Evolutionary conservation across 148 eudicot species (phyloP).

Genomic region (Diospyros kaki): DNA sequence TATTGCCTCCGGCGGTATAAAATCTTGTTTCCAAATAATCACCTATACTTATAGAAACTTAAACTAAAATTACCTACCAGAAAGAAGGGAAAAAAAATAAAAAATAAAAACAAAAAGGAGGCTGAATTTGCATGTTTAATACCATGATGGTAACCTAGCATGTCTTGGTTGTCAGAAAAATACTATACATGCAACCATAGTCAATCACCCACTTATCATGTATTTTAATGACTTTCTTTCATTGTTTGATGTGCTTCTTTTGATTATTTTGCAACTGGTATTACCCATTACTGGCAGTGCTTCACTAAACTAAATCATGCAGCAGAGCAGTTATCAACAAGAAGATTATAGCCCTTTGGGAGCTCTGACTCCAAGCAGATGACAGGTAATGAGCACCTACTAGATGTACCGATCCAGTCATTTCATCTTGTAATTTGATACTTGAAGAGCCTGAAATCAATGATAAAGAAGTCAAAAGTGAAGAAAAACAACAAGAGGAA

Average conservation of each 20-base stretch:
- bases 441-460: constrained; percentile 67
- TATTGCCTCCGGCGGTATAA: too few relatives aligned
- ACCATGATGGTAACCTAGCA: too few relatives aligned
- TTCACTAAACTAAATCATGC: constrained; percentile 14
- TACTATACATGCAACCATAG: not conserved
- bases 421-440: constrained; percentile 76
- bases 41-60: too few relatives aligned
- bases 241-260: not conserved
- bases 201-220: not conserved
- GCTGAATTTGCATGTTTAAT: too few relatives aligned
- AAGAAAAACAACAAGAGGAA: not conserved
- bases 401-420: constrained; percentile 82
- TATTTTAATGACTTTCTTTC: not conserved
- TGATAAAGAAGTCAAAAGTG: too few relatives aligned
- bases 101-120: too few relatives aligned
- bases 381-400: constrained; percentile 78
- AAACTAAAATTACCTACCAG: too few relatives aligned
- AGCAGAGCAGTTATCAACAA: constrained; percentile 26
- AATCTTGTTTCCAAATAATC: too few relatives aligned
- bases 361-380: constrained; percentile 35
- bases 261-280: not conserved
- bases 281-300: not conserved
- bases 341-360: constrained; percentile 28
- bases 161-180: too few relatives aligned
- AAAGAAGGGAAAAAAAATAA: too few relatives aligned